Evolutionary conservation across 1,284 basidiomycete species (phyloP).

Genomic region (Trichosporon sp.): DNA sequence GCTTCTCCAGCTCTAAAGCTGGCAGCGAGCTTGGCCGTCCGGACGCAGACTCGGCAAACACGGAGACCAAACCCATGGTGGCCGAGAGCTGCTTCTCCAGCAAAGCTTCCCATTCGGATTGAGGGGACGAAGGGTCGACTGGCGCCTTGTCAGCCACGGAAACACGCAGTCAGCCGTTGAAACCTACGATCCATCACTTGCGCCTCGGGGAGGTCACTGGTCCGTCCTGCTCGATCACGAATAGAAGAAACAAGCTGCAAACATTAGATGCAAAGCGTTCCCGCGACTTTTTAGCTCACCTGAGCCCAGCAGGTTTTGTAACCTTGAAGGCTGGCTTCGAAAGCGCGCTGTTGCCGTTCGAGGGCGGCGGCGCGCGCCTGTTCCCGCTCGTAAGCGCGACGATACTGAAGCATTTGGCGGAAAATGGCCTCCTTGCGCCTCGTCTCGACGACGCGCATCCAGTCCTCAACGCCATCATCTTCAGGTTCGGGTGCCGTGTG

Average conservation of each 20-base stretch:
- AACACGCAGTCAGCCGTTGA: neutral
- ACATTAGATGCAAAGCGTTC: conserved; percentile 36
- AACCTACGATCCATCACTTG: conserved; percentile 32
- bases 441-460: conserved; percentile 54
- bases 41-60: conserved; percentile 36
- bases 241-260: conserved; percentile 47
- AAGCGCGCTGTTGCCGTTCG: conserved; percentile 70
- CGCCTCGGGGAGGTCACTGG: conserved; percentile 23
- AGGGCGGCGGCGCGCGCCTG: conserved; percentile 69
- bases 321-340: conserved; percentile 76
- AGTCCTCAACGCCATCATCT: conserved; percentile 49
- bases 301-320: conserved; percentile 89
- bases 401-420: conserved; percentile 86
- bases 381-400: conserved; percentile 74
- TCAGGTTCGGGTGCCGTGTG: conserved; percentile 30
- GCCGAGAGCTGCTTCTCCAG: conserved; percentile 42
- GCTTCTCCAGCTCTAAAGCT: conserved; percentile 25
- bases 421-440: conserved; percentile 91
- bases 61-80: conserved; percentile 41
- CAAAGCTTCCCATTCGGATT: conserved; percentile 42
- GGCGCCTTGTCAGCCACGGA: conserved; percentile 34
- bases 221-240: conserved; percentile 39
- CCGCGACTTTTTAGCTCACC: conserved; percentile 59
- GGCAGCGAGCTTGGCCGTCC: conserved; percentile 22
- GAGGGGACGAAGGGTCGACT: conserved; percentile 36